Conservation (phyloP, 2,329 filamentous ascomycete species). For the Curvularia eragrostidis region DNA sequence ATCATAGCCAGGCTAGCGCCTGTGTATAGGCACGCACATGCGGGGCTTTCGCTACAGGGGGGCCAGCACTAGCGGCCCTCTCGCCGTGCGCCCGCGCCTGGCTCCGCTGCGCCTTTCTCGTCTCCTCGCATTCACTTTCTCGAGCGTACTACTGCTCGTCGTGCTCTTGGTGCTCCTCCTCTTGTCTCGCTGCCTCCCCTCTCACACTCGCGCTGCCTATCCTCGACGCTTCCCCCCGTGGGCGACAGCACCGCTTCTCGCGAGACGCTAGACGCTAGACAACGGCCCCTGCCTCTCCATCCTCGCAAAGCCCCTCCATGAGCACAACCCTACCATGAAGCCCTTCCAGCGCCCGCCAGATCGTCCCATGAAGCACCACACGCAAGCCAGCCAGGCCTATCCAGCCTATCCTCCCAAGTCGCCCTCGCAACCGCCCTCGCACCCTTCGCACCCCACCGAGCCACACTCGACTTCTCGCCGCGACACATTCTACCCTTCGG, state of each 20-base stretch:
- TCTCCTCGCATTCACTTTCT: slow-evolving; percentile 28
- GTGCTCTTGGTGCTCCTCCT: not conserved
- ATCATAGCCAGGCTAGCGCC: not conserved
- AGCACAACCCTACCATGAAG: slow-evolving; percentile 42
- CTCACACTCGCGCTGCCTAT: not conserved
- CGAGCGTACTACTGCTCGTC: slow-evolving; percentile 7
- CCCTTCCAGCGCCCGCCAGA: slow-evolving; percentile 50
- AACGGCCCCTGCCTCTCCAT: not conserved
- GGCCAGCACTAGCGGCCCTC: not conserved
- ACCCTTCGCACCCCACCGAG: slow-evolving; percentile 55
- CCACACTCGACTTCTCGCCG: slow-evolving; percentile 55
- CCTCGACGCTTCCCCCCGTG: not conserved
- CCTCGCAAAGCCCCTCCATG: slow-evolving; percentile 16
- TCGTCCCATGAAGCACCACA: slow-evolving; percentile 57
- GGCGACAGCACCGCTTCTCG: not conserved
- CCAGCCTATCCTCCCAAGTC: slow-evolving; percentile 46
- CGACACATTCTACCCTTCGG: slow-evolving; percentile 55
- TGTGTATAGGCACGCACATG: slow-evolving; percentile 8
- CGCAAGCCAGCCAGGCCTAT: slow-evolving; percentile 33
- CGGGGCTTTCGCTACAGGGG: slow-evolving; percentile 23
- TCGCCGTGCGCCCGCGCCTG: slow-evolving; percentile 15
- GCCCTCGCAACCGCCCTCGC: slow-evolving; percentile 47
- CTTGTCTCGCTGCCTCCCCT: not conserved
- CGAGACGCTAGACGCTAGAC: not conserved
- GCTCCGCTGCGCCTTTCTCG: slow-evolving; percentile 22